Percentiles rank a stretch among this genome's conserved stretches.
These are phyloP conservation scores for Conticribra guillardii DNA, from an alignment of 108 stramenopile genomes.

Conservation along the genomic window DNA sequence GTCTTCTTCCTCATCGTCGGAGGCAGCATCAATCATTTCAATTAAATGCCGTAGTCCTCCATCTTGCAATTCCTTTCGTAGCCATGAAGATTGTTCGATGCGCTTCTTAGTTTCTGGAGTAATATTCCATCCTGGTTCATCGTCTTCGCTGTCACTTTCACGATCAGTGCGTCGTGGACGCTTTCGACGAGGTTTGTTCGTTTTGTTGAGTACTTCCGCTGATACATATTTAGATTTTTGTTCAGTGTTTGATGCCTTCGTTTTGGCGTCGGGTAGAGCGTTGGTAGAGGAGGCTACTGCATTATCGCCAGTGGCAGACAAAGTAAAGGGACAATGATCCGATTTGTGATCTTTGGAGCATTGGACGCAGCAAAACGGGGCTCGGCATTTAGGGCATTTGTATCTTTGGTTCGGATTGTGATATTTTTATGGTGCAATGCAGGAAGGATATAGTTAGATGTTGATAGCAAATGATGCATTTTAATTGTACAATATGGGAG, in stretches of 20 bases:
- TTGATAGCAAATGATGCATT: not conserved
- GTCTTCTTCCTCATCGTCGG: slow-evolving; percentile 27
- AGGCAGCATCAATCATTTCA: slow-evolving; percentile 47
- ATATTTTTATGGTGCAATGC: slow-evolving; percentile 28
- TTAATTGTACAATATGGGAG: too few relatives aligned
- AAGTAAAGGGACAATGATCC: slow-evolving; percentile 31
- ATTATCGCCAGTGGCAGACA: not conserved
- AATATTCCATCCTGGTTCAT: slow-evolving; percentile 78
- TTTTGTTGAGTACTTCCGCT: not conserved
- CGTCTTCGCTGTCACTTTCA: slow-evolving; percentile 49
- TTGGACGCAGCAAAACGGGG: slow-evolving; percentile 73
- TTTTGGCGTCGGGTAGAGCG: not conserved
- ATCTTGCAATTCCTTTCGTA: slow-evolving; percentile 72
- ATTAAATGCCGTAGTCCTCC: slow-evolving; percentile 71
- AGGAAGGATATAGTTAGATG: not conserved
- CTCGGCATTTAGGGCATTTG: slow-evolving; percentile 86
- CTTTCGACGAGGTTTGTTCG: slow-evolving; percentile 6
- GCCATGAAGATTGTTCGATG: slow-evolving; percentile 62
- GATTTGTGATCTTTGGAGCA: slow-evolving; percentile 80
- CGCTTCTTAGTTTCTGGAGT: slow-evolving; percentile 72
- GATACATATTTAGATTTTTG: slow-evolving; percentile 26
- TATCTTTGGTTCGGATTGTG: too few relatives aligned
- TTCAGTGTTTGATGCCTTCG: not conserved
- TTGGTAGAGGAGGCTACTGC: slow-evolving; percentile 3
- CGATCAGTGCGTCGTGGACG: slow-evolving; percentile 33